These are phyloP conservation scores for Vitis vinifera DNA, from an alignment of 164 flowering plant genomes.

Conservation along the genomic window ASM3070453v1 NC_081813.1:533501-534000, in stretches of 20 bases:
- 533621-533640: slow-evolving; percentile 73
- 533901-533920: too few relatives aligned
- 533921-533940: too few relatives aligned
- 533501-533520: not conserved
- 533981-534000: too few relatives aligned
- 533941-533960: too few relatives aligned
- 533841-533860: too few relatives aligned
- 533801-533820: too few relatives aligned
- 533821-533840: too few relatives aligned
- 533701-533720: not conserved
- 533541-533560: not conserved
- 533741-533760: not conserved
- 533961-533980: too few relatives aligned
- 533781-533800: too few relatives aligned
- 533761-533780: too few relatives aligned
- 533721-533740: not conserved
- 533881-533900: too few relatives aligned
- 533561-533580: not conserved
- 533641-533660: slow-evolving; percentile 74
- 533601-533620: slow-evolving; percentile 59
- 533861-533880: too few relatives aligned
- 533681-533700: slow-evolving; percentile 83
- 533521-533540: not conserved
- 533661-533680: slow-evolving; percentile 92
- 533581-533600: not conserved